phyloP scores from a whole-genome alignment of 306 rosid genomes.

The Gleditsia sinensis region DNA sequence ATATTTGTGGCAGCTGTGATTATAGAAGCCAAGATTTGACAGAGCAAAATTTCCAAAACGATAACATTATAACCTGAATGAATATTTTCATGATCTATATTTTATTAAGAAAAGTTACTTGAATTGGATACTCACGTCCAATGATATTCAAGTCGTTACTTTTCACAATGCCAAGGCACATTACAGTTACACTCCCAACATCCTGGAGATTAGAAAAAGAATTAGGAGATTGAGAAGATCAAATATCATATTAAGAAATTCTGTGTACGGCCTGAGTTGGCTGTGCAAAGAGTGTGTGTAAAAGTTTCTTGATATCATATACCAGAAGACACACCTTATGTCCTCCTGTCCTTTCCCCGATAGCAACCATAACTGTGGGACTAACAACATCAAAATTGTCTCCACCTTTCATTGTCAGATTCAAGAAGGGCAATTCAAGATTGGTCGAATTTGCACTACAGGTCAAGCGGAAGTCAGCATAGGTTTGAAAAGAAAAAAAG shows the following conservation, averaged over 20 bases:
- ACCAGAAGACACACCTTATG: no score
- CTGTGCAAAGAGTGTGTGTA: not conserved
- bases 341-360: slow-evolving; percentile 38
- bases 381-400: slow-evolving; percentile 39
- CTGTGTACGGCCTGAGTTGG: no score
- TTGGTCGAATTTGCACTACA: slow-evolving; percentile 52
- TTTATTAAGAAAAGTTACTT: not conserved
- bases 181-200: not conserved
- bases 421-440: slow-evolving; percentile 43
- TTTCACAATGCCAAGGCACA: slow-evolving; percentile 61
- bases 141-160: slow-evolving; percentile 63
- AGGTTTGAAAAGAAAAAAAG: slow-evolving; percentile 1
- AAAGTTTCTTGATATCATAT: slow-evolving; percentile 3
- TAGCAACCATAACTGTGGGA: slow-evolving; percentile 7
- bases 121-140: slow-evolving; percentile 75
- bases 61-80: slow-evolving; percentile 17
- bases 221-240: slow-evolving; percentile 21
- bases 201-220: slow-evolving; percentile 48
- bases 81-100: slow-evolving; percentile 15
- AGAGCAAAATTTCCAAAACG: not conserved
- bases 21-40: not conserved
- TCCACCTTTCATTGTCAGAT: slow-evolving; percentile 85
- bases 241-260: not conserved
- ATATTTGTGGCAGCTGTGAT: no score
- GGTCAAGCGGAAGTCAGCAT: slow-evolving; percentile 36